Conservation (phyloP, 148 eudicot genomes). For the Cornus suecica region DNA sequence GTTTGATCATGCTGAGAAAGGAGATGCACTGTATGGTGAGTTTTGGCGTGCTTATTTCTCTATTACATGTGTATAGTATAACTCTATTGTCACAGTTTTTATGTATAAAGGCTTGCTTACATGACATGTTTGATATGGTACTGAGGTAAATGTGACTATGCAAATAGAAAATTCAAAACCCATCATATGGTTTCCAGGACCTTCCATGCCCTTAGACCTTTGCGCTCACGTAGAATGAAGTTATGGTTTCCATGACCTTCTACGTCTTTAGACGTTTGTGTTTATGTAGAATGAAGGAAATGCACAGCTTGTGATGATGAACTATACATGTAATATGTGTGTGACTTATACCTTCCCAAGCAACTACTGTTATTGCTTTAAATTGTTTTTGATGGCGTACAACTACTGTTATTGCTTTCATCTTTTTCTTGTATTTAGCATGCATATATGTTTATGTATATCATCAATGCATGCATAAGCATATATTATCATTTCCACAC, state of each 20-base stretch:
- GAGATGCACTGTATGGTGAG: constrained; percentile 90
- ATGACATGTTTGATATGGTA: neutral
- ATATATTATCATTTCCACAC: neutral
- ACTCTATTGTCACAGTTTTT: neutral
- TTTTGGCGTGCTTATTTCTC: neutral
- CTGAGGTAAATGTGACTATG: neutral
- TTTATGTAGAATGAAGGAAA: neutral
- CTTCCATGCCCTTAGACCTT: neutral
- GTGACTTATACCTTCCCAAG: neutral
- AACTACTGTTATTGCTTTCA: too few relatives aligned
- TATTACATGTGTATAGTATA: neutral
- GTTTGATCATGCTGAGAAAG: constrained; percentile 84
- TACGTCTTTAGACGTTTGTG: neutral
- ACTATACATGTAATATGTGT: neutral
- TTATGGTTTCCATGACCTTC: neutral
- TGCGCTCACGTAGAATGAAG: neutral
- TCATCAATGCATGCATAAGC: neutral
- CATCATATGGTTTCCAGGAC: neutral
- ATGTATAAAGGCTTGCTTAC: neutral
- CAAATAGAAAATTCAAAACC: neutral
- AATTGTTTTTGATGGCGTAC: too few relatives aligned
- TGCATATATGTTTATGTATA: neutral
- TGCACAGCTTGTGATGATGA: neutral
- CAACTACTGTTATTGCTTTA: neutral
- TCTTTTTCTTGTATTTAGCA: neutral